phyloP scores from a whole-genome alignment of 2,329 filamentous ascomycete species.

The Elsinoe arachidis region DNA sequence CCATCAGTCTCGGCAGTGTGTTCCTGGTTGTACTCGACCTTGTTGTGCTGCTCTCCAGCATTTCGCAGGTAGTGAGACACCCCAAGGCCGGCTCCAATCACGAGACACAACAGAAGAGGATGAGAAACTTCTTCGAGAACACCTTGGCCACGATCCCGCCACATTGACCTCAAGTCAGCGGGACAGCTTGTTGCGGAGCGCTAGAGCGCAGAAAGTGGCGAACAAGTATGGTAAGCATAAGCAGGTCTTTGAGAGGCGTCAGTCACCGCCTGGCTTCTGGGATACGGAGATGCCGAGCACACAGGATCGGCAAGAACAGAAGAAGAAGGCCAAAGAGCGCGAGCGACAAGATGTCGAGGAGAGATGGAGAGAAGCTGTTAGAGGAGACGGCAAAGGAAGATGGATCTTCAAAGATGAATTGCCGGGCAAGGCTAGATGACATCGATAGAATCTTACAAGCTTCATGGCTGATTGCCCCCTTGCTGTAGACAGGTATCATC shows the following conservation, averaged over 20 bases:
- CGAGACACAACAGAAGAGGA: constrained; percentile 20
- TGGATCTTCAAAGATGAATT: constrained; percentile 77
- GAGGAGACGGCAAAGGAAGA: constrained; percentile 60
- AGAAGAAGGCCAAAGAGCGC: constrained; percentile 53
- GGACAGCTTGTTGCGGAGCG: constrained; percentile 59
- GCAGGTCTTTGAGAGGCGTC: constrained; percentile 60
- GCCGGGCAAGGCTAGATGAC: neutral
- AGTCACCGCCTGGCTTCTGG: constrained; percentile 84
- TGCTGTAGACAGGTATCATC: too few relatives aligned
- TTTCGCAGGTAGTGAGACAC: constrained; percentile 13
- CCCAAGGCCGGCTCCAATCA: neutral
- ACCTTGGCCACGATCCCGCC: constrained; percentile 39
- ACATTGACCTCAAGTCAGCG: constrained; percentile 32
- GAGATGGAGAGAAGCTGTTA: constrained; percentile 73
- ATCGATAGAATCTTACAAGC: neutral
- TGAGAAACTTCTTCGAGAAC: constrained; percentile 42
- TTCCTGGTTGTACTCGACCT: constrained; percentile 65
- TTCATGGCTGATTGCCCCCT: neutral
- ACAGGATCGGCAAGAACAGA: constrained; percentile 64
- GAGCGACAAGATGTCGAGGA: constrained; percentile 60
- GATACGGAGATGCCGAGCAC: constrained; percentile 79
- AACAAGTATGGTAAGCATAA: constrained; percentile 70
- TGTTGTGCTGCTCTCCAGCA: constrained; percentile 57
- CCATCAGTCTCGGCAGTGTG: constrained; percentile 57
- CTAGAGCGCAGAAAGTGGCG: constrained; percentile 63